phyloP scores from a whole-genome alignment of 345 rosid genomes.

The Limnanthes douglasii region DNA sequence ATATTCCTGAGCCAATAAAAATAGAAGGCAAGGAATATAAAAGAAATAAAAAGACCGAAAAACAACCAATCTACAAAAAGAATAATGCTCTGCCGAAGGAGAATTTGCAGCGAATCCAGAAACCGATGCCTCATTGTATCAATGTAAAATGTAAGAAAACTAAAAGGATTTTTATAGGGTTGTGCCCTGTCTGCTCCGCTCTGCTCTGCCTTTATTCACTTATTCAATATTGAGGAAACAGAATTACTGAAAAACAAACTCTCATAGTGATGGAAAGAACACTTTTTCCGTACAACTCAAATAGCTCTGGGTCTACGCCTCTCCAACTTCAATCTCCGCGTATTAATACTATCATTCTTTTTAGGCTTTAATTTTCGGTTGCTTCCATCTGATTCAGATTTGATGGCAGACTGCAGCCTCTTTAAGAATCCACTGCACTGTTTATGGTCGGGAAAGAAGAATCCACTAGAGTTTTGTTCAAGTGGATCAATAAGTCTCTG shows the following conservation, averaged over 20 bases:
- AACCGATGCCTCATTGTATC: slow-evolving; percentile 5
- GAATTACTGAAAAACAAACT: slow-evolving; percentile 10
- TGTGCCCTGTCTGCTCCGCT: no score
- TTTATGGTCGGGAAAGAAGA: slow-evolving; percentile 23
- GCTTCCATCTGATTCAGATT: slow-evolving; percentile 33
- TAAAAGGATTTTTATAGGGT: no score
- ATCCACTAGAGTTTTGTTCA: slow-evolving; percentile 7
- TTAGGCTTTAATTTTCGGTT: slow-evolving; percentile 37
- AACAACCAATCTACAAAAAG: neutral
- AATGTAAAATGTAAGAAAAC: no score
- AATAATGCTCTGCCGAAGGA: slow-evolving; percentile 1
- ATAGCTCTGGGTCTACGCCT: slow-evolving; percentile 28
- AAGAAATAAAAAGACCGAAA: neutral
- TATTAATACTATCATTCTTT: slow-evolving; percentile 9
- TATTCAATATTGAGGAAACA: slow-evolving; percentile 12
- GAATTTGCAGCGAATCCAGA: neutral
- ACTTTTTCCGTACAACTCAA: slow-evolving; percentile 12
- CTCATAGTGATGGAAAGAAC: slow-evolving; percentile 15
- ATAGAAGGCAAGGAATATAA: slow-evolving; percentile 18
- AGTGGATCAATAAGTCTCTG: slow-evolving; percentile 35
- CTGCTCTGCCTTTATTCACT: no score
- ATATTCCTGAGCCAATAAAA: slow-evolving; percentile 12
- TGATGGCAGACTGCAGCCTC: slow-evolving; percentile 49
- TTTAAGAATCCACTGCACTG: slow-evolving; percentile 55
- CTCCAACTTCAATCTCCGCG: slow-evolving; percentile 36